Evolutionary conservation across 805 yeast species (phyloP), one percentile per base, ranked within the genome.

Genomic region (Suhomyces tanzawaensis): DNA sequence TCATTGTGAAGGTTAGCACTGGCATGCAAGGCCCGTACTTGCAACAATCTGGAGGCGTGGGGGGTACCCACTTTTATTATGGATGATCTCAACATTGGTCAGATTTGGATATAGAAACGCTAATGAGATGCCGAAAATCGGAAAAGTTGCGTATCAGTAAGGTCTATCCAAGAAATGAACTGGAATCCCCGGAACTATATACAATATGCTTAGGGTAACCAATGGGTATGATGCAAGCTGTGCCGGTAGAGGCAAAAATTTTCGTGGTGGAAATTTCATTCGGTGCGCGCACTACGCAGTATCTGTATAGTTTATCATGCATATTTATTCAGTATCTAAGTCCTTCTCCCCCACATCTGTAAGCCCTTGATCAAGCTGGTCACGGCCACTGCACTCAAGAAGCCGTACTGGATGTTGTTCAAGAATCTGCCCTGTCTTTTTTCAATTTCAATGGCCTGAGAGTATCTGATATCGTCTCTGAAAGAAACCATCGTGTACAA

Each of bases 401-500:
- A 30, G 1, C 54, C 56, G 30, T 47, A 47, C 44, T 60, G 60
- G 17, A 61, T 43, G 16, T 47, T 40, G 19, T 55, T 57, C 34
- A 88, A 55, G 3, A 85, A 70, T 9, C 43, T 53, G 24, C 66
- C 68, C 59, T 88, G 96, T 36, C 76, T 65, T 29, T 60, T 55
- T 34, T 78, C 79, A 24, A 71, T 68, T 7, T 57, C 56, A 9
- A 85, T 69, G 1, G 95, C 95, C 36, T 70, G 68, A 1, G 88
- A 74, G 53, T 90, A 90, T 7, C 84, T 69, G 23, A 89, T 82
- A 55, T 90, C 96, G 5, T 82, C 78, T 44, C 95, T 70, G 65
- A 90, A 90, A 1, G 95, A 83, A 3, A 90, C 86, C 97, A 90
- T 89, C 7, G 95, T 81, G 60, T 90, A 90, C 51, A 90, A 66